Conservation (phyloP, 371 early-diverging fungal genomes). For the Mortierella polycephala region DNA sequence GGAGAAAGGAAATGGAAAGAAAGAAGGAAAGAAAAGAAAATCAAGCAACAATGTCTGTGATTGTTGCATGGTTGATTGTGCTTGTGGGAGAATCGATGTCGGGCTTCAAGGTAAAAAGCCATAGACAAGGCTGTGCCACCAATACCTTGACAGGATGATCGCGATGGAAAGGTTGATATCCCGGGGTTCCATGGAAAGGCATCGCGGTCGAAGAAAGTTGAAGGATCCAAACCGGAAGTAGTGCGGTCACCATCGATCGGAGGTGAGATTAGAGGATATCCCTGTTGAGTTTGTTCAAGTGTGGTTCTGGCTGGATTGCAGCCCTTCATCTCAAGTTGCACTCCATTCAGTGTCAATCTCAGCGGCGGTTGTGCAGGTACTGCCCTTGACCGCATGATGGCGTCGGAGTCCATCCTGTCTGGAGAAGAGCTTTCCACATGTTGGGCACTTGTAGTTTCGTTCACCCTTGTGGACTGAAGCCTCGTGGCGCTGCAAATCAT, state of each 20-base stretch:
- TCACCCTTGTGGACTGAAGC: constrained; percentile 61
- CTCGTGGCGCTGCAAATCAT: constrained; percentile 57
- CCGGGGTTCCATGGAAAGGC: constrained; percentile 34
- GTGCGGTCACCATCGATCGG: constrained; percentile 14
- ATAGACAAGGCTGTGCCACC: no score
- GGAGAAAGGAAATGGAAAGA: no score
- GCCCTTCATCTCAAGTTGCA: constrained; percentile 19
- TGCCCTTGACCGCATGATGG: constrained; percentile 63
- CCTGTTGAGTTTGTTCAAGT: constrained; percentile 7
- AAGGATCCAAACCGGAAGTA: constrained; percentile 7
- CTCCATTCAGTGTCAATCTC: constrained; percentile 13
- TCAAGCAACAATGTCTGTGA: no score
- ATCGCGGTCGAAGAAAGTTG: constrained; percentile 3
- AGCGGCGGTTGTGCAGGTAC: constrained; percentile 6
- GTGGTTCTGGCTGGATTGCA: constrained; percentile 7
- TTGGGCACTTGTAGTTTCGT: constrained; percentile 65
- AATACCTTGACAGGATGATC: no score
- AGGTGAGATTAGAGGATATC: background rate
- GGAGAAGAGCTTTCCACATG: constrained; percentile 70
- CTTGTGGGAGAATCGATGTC: no score
- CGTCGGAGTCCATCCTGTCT: constrained; percentile 73
- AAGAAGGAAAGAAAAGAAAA: no score
- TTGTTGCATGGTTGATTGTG: no score
- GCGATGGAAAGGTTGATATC: background rate
- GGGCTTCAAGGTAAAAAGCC: no score